Percentiles rank a stretch among this genome's conserved stretches.
Conservation (phyloP, 2,329 filamentous ascomycete species). For the Fusarium torreyae region DNA sequence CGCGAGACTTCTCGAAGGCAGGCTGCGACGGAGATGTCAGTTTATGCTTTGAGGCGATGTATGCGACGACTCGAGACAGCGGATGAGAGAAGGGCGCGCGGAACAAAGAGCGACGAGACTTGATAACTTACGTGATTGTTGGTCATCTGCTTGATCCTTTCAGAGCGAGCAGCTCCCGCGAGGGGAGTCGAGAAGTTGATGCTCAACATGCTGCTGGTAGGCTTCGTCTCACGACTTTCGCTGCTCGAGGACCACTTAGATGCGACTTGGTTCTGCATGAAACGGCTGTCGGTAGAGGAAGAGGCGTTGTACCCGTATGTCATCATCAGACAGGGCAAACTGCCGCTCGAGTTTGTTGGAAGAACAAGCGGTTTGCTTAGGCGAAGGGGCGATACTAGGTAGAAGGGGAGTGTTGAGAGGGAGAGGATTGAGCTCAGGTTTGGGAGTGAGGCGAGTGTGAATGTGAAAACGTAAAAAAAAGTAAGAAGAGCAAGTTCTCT, state of each 20-base stretch:
- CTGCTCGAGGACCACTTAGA: conserved; percentile 43
- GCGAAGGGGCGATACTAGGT: background rate
- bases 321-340: conserved; percentile 29
- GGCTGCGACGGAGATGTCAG: conserved; percentile 44
- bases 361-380: background rate
- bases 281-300: conserved; percentile 23
- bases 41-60: background rate
- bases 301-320: conserved; percentile 18
- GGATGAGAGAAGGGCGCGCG: background rate
- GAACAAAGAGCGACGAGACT: background rate
- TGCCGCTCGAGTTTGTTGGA: background rate
- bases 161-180: conserved; percentile 54
- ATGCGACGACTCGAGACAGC: background rate
- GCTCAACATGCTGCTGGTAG: conserved; percentile 53
- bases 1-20: conserved; percentile 54
- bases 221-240: conserved; percentile 31
- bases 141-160: conserved; percentile 57
- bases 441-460: conserved; percentile 12
- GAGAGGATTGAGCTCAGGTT: background rate
- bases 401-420: conserved; percentile 6
- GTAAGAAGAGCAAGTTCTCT: conserved; percentile 7
- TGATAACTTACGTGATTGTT: conserved; percentile 56
- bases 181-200: conserved; percentile 60
- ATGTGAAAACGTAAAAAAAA: conserved; percentile 22
- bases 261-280: conserved; percentile 18